Conservation (phyloP, 2,329 filamentous ascomycete species). For the Clarireedia sp. region DNA sequence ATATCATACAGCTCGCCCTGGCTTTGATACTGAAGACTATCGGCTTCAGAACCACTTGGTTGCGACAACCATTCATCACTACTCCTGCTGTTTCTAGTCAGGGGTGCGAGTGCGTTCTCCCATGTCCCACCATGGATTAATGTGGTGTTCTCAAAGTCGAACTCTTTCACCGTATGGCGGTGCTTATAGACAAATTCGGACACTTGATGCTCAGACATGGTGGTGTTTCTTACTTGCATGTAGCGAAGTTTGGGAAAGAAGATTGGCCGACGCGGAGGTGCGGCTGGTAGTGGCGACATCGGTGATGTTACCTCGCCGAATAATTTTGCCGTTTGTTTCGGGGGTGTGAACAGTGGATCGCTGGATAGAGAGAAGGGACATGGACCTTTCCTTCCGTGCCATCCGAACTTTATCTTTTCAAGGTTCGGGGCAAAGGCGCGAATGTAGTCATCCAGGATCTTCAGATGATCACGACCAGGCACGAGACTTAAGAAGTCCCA, state of each 20-base stretch:
- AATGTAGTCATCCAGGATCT: constrained; percentile 76
- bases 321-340: constrained; percentile 46
- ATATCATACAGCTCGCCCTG: constrained; percentile 20
- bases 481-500: constrained; percentile 55
- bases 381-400: constrained; percentile 65
- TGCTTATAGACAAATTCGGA: constrained; percentile 61
- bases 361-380: constrained; percentile 59
- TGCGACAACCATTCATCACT: constrained; percentile 33
- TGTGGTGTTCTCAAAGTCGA: constrained; percentile 70
- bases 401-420: constrained; percentile 67
- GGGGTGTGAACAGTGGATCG: constrained; percentile 59
- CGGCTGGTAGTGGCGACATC: constrained; percentile 53
- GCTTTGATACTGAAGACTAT: constrained; percentile 19
- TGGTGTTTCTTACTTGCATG: constrained; percentile 64
- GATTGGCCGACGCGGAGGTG: constrained; percentile 46
- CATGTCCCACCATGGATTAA: constrained; percentile 63
- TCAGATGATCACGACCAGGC: constrained; percentile 61
- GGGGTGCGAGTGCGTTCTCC: constrained; percentile 72
- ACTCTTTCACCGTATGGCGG: constrained; percentile 60
- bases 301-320: constrained; percentile 57
- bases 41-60: constrained; percentile 27
- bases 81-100: constrained; percentile 40
- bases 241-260: constrained; percentile 59
- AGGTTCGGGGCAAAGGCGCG: constrained; percentile 58
- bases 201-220: constrained; percentile 65